These are phyloP conservation scores for Pouteria glomerata DNA, from an alignment of 148 eudicot species.

Conservation along the genomic window DNA sequence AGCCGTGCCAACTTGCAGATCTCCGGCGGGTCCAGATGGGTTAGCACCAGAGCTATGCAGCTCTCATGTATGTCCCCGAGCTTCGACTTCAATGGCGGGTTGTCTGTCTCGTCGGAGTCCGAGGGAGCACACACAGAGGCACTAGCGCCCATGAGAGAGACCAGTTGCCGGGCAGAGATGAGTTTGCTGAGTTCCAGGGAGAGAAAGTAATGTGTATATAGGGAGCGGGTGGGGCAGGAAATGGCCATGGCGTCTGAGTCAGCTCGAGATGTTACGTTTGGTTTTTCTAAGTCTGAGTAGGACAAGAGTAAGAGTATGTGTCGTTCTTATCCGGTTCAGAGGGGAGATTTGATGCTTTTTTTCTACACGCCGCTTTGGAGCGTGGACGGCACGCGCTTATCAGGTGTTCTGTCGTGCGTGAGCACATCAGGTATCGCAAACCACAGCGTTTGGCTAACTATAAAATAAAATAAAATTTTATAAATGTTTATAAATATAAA, in stretches of 20 bases:
- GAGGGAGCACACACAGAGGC: conserved; percentile 2
- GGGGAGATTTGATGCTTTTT: background rate
- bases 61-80: conserved; percentile 79
- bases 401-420: background rate
- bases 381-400: background rate
- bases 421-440: no score
- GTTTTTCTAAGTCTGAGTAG: no score
- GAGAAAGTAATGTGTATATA: background rate
- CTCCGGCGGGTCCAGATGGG: conserved; percentile 68
- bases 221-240: background rate
- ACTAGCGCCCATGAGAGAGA: conserved; percentile 25
- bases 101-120: conserved; percentile 8
- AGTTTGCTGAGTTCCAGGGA: background rate
- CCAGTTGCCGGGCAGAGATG: background rate
- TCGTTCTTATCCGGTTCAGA: conserved; percentile 9
- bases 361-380: background rate
- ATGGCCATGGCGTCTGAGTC: no score
- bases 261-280: no score
- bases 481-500: no score
- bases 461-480: no score
- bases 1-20: conserved; percentile 71
- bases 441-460: no score
- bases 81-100: conserved; percentile 20
- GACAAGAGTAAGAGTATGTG: no score
- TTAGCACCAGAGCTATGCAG: conserved; percentile 66